A percentile compares a stretch with the other conserved stretches of the same genome.
Conservation (phyloP, 2,329 filamentous ascomycete genomes). For the Byssothecium circinans region DNA sequence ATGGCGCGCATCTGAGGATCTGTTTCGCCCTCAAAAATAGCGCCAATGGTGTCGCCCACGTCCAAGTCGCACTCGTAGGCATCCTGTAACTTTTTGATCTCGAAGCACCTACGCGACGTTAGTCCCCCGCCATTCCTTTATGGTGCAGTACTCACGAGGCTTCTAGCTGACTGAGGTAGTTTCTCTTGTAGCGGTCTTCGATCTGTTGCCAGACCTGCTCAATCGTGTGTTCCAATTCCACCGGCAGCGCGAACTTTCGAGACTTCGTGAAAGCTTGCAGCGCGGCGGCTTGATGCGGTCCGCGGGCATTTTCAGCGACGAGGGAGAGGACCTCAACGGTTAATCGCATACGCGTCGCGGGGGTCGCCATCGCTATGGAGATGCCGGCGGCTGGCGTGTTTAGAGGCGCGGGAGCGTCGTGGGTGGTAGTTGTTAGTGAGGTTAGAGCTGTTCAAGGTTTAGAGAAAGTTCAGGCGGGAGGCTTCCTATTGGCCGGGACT, state of each 20-base stretch:
- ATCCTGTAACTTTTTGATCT: slow-evolving; percentile 42
- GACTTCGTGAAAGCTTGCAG: slow-evolving; percentile 33
- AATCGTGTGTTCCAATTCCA: slow-evolving; percentile 31
- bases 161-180: slow-evolving; percentile 32
- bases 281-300: slow-evolving; percentile 12
- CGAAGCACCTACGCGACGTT: slow-evolving; percentile 24
- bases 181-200: slow-evolving; percentile 39
- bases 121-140: not conserved
- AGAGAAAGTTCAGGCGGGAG: not conserved
- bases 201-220: slow-evolving; percentile 32
- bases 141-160: slow-evolving; percentile 17
- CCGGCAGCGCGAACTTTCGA: slow-evolving; percentile 39
- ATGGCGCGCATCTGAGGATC: slow-evolving; percentile 31
- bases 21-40: slow-evolving; percentile 36
- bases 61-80: slow-evolving; percentile 41
- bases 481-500: not conserved
- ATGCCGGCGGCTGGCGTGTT: not conserved
- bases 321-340: slow-evolving; percentile 34
- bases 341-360: slow-evolving; percentile 27
- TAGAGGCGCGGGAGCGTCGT: not conserved
- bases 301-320: slow-evolving; percentile 24
- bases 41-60: slow-evolving; percentile 37
- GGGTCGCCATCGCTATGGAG: not conserved
- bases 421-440: not conserved
- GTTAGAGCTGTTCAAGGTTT: not conserved